Evolutionary conservation across 495 filamentous ascomycete species (phyloP), one percentile per base, ranked within the genome.

Genomic region (Lichenothelia convexa): DNA sequence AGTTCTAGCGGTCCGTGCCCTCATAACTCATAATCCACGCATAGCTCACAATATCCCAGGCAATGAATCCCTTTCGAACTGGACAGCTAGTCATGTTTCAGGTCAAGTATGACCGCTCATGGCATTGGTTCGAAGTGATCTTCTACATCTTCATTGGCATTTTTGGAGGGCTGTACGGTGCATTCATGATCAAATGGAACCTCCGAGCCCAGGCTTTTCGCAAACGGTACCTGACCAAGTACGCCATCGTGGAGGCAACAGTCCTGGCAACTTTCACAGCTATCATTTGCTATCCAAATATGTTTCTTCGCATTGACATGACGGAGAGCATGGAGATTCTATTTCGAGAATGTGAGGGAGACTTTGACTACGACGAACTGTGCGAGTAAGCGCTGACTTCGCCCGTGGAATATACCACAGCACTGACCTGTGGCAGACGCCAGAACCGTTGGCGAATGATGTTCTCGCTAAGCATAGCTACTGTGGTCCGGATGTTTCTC

Each of bases 31-130:
- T 24, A 1, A 11, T 30, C 21, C 4, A 30, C n/a, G 32, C 5
- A 16, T 11, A 24, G 30, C 31, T 38, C 5, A 32, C 27, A 2
- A 5, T 34, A 8, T 7, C 32, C 64, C 20, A 49, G 57, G 81
- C 80, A 23, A 91, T 97, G 80, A 97, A 97, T 48, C 89, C 89
- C 21, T 97, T 97, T 53, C 64, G 89, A 36, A 97, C 89, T 1
- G 89, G 89, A n/a, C 91, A 95, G 47, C 67, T 97, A 26, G 89
- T 97, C 68, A 97, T 97, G 89, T 97, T 97, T 59, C 83, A 93
- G 50, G 89, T 97, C 46, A 71, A 70, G 46, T 97, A 97, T 51
- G 91, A 97, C 57, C 78, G 91, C 15, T 75, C 75, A 3, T 97
- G 89, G 89, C 89, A 97, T 56, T 93, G 93, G 49, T 97, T 97